Base-by-base conservation (phyloP, 257 asterid species). In the Datura wrightii region DNA sequence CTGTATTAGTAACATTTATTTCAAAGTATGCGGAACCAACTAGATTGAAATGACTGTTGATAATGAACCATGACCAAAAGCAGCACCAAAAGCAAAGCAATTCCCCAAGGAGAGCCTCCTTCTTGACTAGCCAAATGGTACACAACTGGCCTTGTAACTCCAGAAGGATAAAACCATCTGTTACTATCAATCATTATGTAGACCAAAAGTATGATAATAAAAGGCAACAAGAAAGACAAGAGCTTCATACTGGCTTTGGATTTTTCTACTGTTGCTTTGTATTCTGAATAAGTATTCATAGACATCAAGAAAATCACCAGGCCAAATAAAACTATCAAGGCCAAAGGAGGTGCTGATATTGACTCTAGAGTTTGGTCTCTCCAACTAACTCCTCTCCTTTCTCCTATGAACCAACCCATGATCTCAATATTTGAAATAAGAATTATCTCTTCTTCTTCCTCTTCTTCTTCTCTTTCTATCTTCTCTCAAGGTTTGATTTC, bases 301-400 rank as follows among this genome's bases (percentile, higher is more conserved):
- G n/a, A 84, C 87, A 94, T 62, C 11, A 92, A 82, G 86, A 89
- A 59, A 10, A 90, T 34, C 8, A 93, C 92, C 11, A 92, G 82
- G 37, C 91, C 92, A 39, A 90, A 90, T 5, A 94, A 86, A 83
- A 92, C 91, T 55, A 94, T 42, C 76, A 95, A 52, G 19, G 92
- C 93, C 84, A 88, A 36, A 18, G 98, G 98, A 8, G 98, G 97
- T 24, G 92, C 79, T 19, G 97, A 86, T 9, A 87, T 5, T 36
- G 97, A 93, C 10, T 89, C 93, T 1, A 92, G 84, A 72, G 95
- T 86, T 82, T 84, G 93, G 39, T 92, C 95, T 50, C 85, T 92
- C 97, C 98, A 93, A 89, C 96, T 92, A 13, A 89, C 62, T 8
- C 92, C 93, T 78, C 93, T 90, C 65, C 91, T 87, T 83, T 84